Base-by-base conservation (phyloP, 768 basidiomycete genomes). In the Amanita jacksonii region DNA sequence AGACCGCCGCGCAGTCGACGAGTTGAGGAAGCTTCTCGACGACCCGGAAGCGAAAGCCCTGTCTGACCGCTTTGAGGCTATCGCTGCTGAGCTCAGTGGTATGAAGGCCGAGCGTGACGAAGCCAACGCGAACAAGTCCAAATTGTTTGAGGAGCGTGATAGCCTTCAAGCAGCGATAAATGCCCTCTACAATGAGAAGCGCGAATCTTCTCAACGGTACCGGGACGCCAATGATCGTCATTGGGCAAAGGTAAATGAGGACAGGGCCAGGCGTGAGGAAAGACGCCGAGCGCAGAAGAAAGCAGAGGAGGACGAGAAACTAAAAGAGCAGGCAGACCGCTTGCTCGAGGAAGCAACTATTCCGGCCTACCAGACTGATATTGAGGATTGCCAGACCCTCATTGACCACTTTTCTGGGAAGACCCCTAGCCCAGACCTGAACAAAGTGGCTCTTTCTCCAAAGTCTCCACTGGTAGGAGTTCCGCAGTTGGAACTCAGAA, bases 301-400 rank as follows among this genome's bases (percentile, higher is more conserved):
- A 15, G 84, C 73, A 18, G 81, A 83, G 57, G 91, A 91, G 57
- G 72, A 78, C 23, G 73, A 77, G 55, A 90, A 85, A 69, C 84
- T 77, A 59, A 67, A 81, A 62, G 90, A 91, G 58, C 70, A 82
- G 47, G 82, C 77, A 8, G 76, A 85, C 52, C 81, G 79, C 30
- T 61, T 97, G 37, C 79, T 85, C 41, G 96, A 99, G 48, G 92
- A 98, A 59, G 96, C 96, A 18, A 77, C 81, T 47, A 57, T 73
- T 18, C 93, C 96, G 20, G 96, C 96, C 0, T 98, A 77, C 73
- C 87, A 89, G 56, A 72, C 79, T 42, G 79, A 97, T 60, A 91
- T 99, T 54, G 90, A 98, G 67, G 96, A 98, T 60, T 97, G 92
- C 66, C 84, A 88, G 57, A 94, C 85, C 3, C 77, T 96, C 51